These are phyloP conservation scores for Wallacemonas sp. DNA, from an alignment of 208 protist genomes.

Conservation along the genomic window DNA sequence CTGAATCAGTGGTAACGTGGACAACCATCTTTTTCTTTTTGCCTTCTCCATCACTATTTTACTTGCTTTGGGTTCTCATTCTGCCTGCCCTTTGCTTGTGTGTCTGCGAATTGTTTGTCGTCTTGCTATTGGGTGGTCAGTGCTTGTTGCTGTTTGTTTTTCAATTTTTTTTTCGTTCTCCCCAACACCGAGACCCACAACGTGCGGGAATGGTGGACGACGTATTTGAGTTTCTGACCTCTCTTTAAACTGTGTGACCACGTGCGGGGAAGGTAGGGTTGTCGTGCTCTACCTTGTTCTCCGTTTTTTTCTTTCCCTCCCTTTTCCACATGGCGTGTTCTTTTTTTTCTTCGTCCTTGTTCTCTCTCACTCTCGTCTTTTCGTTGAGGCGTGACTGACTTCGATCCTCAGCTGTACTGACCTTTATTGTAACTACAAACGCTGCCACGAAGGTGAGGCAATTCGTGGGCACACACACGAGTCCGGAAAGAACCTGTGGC, in stretches of 20 bases:
- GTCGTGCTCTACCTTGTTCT: too few species aligned
- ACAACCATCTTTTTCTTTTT: not conserved
- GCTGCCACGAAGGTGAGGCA: too few species aligned
- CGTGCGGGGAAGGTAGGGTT: too few species aligned
- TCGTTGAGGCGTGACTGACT: not conserved
- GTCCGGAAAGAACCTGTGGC: too few species aligned
- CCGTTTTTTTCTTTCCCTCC: too few species aligned
- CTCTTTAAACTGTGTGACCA: too few species aligned
- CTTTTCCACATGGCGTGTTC: not conserved
- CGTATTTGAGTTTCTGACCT: too few species aligned
- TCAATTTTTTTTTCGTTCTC: conserved; percentile 4
- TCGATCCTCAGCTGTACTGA: not conserved
- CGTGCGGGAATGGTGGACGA: too few species aligned
- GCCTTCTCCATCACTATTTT: not conserved
- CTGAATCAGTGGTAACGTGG: too few species aligned
- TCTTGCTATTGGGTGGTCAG: not conserved
- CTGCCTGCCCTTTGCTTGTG: too few species aligned
- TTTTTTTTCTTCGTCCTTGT: conserved; percentile 2
- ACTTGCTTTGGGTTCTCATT: not conserved
- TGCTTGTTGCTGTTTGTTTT: conserved; percentile 5
- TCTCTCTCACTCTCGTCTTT: not conserved
- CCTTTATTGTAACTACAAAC: conserved; percentile 1
- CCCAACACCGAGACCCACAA: too few species aligned
- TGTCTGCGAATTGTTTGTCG: not conserved
- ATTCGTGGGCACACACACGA: too few species aligned